Evolutionary conservation across 306 rosid genomes (phyloP).

Genomic region (Begonia fuchsioides): DNA sequence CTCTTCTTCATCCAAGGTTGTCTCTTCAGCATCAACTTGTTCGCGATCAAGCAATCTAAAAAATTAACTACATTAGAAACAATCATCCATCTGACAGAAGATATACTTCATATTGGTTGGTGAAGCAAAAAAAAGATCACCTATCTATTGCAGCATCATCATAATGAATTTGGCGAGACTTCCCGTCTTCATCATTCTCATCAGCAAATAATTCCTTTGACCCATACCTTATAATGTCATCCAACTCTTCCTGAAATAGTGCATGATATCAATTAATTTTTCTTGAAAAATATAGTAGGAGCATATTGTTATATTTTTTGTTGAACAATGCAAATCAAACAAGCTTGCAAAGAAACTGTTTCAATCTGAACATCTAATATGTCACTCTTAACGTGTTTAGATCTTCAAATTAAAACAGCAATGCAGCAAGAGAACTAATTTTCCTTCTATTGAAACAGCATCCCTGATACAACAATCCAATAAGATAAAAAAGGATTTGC

Average conservation of each 20-base stretch:
- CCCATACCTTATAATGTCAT: slow-evolving; percentile 92
- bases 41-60: slow-evolving; percentile 87
- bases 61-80: slow-evolving; percentile 12
- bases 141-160: slow-evolving; percentile 92
- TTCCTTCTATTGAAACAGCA: too few relatives aligned
- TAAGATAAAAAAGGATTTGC: slow-evolving; percentile 17
- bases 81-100: not conserved
- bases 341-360: too few relatives aligned
- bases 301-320: too few relatives aligned
- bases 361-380: too few relatives aligned
- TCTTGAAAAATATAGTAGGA: too few relatives aligned
- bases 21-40: slow-evolving; percentile 69
- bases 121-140: slow-evolving; percentile 17
- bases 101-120: not conserved
- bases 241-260: slow-evolving; percentile 69
- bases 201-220: slow-evolving; percentile 95
- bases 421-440: not conserved
- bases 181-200: slow-evolving; percentile 86
- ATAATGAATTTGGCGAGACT: slow-evolving; percentile 95
- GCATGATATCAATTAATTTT: too few relatives aligned
- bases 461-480: too few relatives aligned
- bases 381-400: too few relatives aligned
- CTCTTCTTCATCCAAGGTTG: slow-evolving; percentile 80
- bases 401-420: too few relatives aligned
- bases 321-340: too few relatives aligned